A percentile compares a stretch with the other conserved stretches of the same genome.
These are phyloP conservation scores for Lichtheimia corymbifera DNA, from an alignment of 371 early-diverging fungal genomes.

Conservation along the genomic window DNA sequence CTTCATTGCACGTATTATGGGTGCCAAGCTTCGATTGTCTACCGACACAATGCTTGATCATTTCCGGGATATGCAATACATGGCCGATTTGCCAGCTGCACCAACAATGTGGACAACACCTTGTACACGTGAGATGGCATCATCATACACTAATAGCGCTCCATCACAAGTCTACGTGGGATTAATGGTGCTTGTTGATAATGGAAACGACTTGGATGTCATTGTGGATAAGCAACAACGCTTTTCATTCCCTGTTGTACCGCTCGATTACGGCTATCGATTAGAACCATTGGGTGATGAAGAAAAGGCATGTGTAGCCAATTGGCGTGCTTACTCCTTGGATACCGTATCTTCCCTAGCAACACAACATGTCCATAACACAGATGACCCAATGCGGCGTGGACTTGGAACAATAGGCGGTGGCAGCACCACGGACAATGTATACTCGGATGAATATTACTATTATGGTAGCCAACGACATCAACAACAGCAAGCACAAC, in stretches of 20 bases:
- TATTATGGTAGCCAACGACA: neutral
- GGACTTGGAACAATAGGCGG: too few relatives aligned
- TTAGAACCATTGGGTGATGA: slow-evolving; percentile 13
- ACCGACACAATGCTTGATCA: slow-evolving; percentile 32
- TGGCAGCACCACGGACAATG: too few relatives aligned
- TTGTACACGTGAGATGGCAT: too few relatives aligned
- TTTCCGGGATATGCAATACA: slow-evolving; percentile 30
- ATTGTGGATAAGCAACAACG: slow-evolving; percentile 26
- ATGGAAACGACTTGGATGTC: slow-evolving; percentile 14
- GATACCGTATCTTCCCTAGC: slow-evolving; percentile 5
- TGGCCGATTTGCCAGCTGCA: neutral
- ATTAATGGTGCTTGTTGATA: slow-evolving; percentile 29
- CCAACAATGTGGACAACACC: too few relatives aligned
- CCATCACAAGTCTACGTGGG: slow-evolving; percentile 26
- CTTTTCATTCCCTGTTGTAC: slow-evolving; percentile 35
- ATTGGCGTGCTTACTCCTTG: neutral
- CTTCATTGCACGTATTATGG: slow-evolving; percentile 42
- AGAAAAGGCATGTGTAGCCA: slow-evolving; percentile 23
- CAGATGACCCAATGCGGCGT: too few relatives aligned
- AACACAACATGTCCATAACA: neutral
- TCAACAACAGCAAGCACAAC: slow-evolving; percentile 7
- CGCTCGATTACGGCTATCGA: slow-evolving; percentile 17
- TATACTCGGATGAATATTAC: too few relatives aligned
- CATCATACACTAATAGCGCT: too few relatives aligned
- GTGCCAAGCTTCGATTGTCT: slow-evolving; percentile 28